These are phyloP conservation scores for Penicillium sp. DNA, from an alignment of 2,329 filamentous ascomycete species.

Conservation along the genomic window DNA sequence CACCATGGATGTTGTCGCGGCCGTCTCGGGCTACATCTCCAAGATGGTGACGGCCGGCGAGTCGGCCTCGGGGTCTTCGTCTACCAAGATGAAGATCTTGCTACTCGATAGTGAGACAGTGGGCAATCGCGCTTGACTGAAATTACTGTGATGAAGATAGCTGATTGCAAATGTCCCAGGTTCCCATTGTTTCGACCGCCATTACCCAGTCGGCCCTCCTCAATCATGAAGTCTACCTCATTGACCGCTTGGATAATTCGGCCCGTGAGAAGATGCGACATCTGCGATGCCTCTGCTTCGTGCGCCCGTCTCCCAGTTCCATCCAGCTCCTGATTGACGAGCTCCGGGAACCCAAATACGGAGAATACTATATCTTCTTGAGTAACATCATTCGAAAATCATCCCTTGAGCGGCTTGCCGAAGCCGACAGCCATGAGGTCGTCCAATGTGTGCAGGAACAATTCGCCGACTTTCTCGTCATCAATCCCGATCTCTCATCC, in stretches of 20 bases:
- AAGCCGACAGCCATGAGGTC: conserved; percentile 96
- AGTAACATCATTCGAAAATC: conserved; percentile 98
- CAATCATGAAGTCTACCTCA: conserved; percentile 95
- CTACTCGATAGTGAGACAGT: conserved; percentile 87
- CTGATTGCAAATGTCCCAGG: conserved; percentile 42
- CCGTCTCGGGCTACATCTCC: conserved; percentile 88
- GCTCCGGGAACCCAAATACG: conserved; percentile 90
- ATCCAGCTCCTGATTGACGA: conserved; percentile 94
- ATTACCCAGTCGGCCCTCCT: conserved; percentile 92
- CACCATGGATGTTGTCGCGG: conserved; percentile 87
- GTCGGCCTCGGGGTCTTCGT: conserved; percentile 52
- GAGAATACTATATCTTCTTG: conserved; percentile 95
- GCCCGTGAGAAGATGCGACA: conserved; percentile 97
- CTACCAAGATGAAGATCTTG: conserved; percentile 96
- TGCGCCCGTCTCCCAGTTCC: conserved; percentile 85
- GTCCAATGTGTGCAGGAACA: conserved; percentile 91
- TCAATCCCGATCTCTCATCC: conserved; percentile 90
- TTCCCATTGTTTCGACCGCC: conserved; percentile 87
- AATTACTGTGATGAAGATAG: conserved; percentile 8
- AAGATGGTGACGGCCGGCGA: conserved; percentile 90
- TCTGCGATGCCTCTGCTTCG: conserved; percentile 84
- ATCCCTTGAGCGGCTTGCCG: conserved; percentile 82
- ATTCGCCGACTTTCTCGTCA: conserved; percentile 90
- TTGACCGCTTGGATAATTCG: conserved; percentile 86
- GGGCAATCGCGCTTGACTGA: conserved; percentile 41